Evolutionary conservation across 805 yeast species (phyloP).

Genomic region (Saturnispora sekii): DNA sequence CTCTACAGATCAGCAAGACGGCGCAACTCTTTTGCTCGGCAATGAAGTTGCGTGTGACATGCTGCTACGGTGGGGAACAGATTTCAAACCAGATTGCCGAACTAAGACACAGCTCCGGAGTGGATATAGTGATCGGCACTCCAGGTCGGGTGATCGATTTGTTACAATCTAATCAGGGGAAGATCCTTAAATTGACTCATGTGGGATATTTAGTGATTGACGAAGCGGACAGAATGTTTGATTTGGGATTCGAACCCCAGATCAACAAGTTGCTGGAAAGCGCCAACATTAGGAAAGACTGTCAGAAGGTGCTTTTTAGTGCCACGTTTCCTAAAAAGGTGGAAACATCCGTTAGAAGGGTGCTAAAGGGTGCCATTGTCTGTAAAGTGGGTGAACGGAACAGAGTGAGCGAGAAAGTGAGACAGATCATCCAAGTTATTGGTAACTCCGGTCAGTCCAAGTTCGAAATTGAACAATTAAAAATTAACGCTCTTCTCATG

Average conservation of each 20-base stretch:
- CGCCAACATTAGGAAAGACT: constrained; percentile 64
- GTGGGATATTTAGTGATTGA: constrained; percentile 82
- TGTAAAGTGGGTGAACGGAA: constrained; percentile 74
- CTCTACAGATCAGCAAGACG: constrained; percentile 71
- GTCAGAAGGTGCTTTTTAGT: constrained; percentile 83
- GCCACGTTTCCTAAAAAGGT: constrained; percentile 86
- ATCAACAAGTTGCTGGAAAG: constrained; percentile 61
- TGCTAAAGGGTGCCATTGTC: constrained; percentile 57
- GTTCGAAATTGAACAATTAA: constrained; percentile 33
- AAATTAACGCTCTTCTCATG: constrained; percentile 45
- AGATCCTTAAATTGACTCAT: constrained; percentile 55
- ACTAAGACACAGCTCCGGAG: constrained; percentile 50
- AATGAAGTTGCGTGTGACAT: constrained; percentile 44
- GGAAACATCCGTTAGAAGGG: constrained; percentile 61
- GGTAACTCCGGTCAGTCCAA: constrained; percentile 36
- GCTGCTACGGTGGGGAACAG: constrained; percentile 89
- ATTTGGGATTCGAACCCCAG: constrained; percentile 96
- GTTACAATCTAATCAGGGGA: constrained; percentile 72
- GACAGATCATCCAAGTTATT: constrained; percentile 60
- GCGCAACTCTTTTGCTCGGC: constrained; percentile 46
- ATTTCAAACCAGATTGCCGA: constrained; percentile 75
- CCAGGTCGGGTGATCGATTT: constrained; percentile 93
- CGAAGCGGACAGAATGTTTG: constrained; percentile 96
- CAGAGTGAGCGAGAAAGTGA: constrained; percentile 71
- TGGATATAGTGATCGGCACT: constrained; percentile 80